These are phyloP conservation scores for Cryptococcus wingfieldii DNA, from an alignment of 1,284 basidiomycete genomes.

Conservation along the genomic window DNA sequence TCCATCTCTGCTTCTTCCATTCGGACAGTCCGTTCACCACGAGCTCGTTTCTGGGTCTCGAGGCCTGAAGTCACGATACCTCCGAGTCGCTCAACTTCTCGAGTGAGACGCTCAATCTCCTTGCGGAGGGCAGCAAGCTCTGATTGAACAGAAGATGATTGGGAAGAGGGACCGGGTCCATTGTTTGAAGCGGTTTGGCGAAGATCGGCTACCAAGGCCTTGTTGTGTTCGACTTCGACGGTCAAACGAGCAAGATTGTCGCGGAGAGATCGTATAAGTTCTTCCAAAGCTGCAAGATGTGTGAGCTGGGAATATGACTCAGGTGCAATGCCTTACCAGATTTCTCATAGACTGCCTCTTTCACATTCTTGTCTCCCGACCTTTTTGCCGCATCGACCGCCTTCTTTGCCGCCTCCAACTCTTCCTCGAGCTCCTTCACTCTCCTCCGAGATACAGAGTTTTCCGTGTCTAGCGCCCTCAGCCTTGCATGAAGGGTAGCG, in stretches of 20 bases:
- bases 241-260: constrained; percentile 70
- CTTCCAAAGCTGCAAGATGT: constrained; percentile 62
- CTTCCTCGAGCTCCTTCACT: constrained; percentile 73
- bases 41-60: constrained; percentile 57
- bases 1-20: constrained; percentile 33
- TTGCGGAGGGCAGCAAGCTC: constrained; percentile 58
- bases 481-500: constrained; percentile 36
- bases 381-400: constrained; percentile 48
- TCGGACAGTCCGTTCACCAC: constrained; percentile 23
- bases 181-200: constrained; percentile 44
- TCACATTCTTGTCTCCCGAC: constrained; percentile 20
- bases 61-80: constrained; percentile 78
- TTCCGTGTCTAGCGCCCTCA: constrained; percentile 63
- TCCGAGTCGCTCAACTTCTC: constrained; percentile 74
- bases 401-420: constrained; percentile 55
- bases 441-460: constrained; percentile 71
- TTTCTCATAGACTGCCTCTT: constrained; percentile 72
- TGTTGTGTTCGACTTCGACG: constrained; percentile 68
- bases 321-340: constrained; percentile 58
- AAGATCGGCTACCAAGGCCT: constrained; percentile 60
- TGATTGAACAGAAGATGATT: constrained; percentile 26
- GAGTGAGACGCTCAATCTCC: constrained; percentile 57
- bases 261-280: constrained; percentile 65
- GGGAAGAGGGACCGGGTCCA: constrained; percentile 5
- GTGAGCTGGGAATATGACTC: neutral